Base-by-base conservation (phyloP, 805 yeast genomes). In the Ogataea methylovora region DNA sequence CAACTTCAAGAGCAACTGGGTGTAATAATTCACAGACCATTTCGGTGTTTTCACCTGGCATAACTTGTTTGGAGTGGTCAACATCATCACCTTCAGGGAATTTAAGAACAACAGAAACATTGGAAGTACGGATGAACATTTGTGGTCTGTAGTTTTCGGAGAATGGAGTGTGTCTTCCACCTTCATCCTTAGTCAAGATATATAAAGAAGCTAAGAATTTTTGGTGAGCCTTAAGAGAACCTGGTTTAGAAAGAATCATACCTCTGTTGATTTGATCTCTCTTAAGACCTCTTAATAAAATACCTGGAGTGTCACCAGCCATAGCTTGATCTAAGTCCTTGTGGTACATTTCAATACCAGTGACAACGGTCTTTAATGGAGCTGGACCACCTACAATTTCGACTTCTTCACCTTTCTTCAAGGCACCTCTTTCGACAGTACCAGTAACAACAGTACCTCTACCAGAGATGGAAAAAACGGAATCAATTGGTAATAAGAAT, bases 361-460 rank as follows among this genome's bases (percentile, higher is more conserved):
- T 92, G 45, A 88, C 97, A 44, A 83, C 85, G 52, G 97, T 79
- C 79, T 87, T 90, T 64, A 84, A 62, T 48, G 94, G 90, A 51
- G 79, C 78, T 67, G 82, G 79, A 75, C 71, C 76, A 58, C 98
- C 98, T 44, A 92, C 96, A 60, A 92, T 80, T 74, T 92, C 97
- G 52, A 92, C 71, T 73, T 92, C 97, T 68, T 90, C 97, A 69
- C 97, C 97, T 75, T 88, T 88, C 81, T 85, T 85, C 65, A 92
- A 76, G 48, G 79, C 67, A 69, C 98, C 98, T 72, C 98, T 87
- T 75, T 90, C 97, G 51, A 87, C 98, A 70, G 97, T 84, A 63
- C 98, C 98, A 38, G 97, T 84, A 54, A 85, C 96, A 49, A 92
- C 98, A 41, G 98, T 92, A 71, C 98, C 98, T 79, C 98, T 90